Evolutionary conservation across 306 rosid species (phyloP), one percentile per base, ranked within the genome.

Genomic region (Abrus precatorius): DNA sequence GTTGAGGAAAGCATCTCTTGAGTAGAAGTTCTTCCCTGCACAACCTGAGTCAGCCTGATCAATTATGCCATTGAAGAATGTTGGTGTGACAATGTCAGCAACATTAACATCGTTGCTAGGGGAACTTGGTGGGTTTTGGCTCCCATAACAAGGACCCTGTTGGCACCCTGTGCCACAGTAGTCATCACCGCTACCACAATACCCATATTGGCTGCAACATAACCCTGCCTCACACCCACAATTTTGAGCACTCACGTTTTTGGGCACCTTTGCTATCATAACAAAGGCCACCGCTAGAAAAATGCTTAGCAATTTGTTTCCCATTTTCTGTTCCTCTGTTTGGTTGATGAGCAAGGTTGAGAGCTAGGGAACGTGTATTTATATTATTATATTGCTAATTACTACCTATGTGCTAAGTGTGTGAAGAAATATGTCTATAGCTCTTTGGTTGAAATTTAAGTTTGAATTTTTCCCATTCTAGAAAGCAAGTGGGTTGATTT

Each of bases 151-250:
- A 6, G 91, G 89, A 45, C 97, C 97, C 36, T 70, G 56, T n/a
- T 36, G 41, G 78, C 97, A 93, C 5, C 97, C 97, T 0, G 65
- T 57, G 28, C 97, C 97, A 33, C 97, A 93, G 50, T 82, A 88
- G 0, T 48, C 89, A 0, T 70, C 45, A 8, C 80, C 69, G 0
- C 27, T 88, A 2, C 96, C 97, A 75, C 97, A 93, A 61, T 83
- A 91, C 0, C 96, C 96, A 13, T 59, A 78, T 47, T 80, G 59
- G 86, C 97, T 93, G 79, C 97, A 93, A 60, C 97, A 93, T 12
- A 82, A 29, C 40, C 71, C 86, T 8, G 88, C 40, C 0, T 66
- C 87, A 69, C 97, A 93, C 2, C 96, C 94, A 47, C 97, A 93
- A 32, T 86, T 85, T 65, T 81, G 84, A 27, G n/a, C 80, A 55